Evolutionary conservation across 441 rosid species (phyloP), one percentile per base, ranked within the genome.

Genomic region (Arabidopsis lyrata): DNA sequence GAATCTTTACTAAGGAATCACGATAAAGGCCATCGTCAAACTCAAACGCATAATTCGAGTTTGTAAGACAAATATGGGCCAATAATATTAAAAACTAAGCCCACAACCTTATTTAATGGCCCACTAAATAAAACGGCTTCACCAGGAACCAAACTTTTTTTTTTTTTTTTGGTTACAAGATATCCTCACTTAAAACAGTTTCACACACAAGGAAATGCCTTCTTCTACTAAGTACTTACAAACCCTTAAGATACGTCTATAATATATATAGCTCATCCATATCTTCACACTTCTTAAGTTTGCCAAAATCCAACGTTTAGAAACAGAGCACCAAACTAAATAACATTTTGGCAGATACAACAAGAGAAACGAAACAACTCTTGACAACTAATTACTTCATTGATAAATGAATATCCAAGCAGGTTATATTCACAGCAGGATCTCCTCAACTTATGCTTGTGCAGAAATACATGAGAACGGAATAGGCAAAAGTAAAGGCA

Each of bases 381-480:
- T 20, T 16, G 60, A 14, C 0, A 31, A 56, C 27, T 38, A 58
- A 9, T 57, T 18, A 42, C 8, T 29, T 55, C 50, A 65, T n/a
- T 56, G 38, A 42, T 6, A 31, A 63, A 14, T 32, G 29, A 63
- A 53, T 5, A n/a, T 48, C 34, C 39, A 35, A 48, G 16, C 71
- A 66, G 13, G 18, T 65, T 58, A 74, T 58, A 50, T 66, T 74
- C 73, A 74, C 74, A 68, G 20, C 69, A 68, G 56, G n/a, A 59
- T 59, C 20, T 57, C 53, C 44, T 61, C 24, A 45, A 20, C 31
- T 42, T 39, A 58, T 34, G 20, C 4, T 55, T 36, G 20, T 39
- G 55, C 0, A 24, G 5, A 4, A 44, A 52, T 2, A 34, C 63
- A 34, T 61, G 12, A 53, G 39, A 44, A 44, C 24, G 29, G 50